Base-by-base conservation (phyloP, 495 filamentous ascomycete genomes). In the Trichoderma orchidacearum region DNA sequence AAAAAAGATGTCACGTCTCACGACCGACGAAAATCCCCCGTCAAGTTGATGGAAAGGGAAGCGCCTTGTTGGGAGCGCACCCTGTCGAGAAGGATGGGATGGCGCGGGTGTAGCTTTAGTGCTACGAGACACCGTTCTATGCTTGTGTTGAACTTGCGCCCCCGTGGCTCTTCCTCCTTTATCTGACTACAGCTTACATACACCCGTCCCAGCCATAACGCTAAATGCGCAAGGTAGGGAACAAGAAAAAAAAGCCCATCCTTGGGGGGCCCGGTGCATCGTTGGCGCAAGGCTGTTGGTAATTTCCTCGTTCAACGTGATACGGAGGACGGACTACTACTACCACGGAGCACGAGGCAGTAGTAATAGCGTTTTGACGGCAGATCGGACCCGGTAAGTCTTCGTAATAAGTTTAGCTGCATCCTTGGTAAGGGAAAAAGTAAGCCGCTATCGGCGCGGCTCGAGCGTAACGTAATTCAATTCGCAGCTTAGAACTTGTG, bases 381-480 rank as follows among this genome's bases (percentile, higher is more conserved):
- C n/a, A n/a, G n/a, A n/a, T n/a, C n/a, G n/a, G n/a, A n/a, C 32
- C 32, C 32, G 12, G 32, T 11, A n/a, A 23, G 27, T 23, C 41
- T 23, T 23, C 12, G 15, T 4, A 36, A 15, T n/a, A 36, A 15
- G 34, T 15, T 15, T 36, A 15, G 34, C 34, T 13, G 34, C 12
- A n/a, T 11, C 17, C 4, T 3, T 36, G 34, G 34, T 15, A 36
- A n/a, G 34, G 34, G 13, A 15, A 35, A 35, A 35, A 27, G 41
- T 27, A 48, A 48, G 41, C 41, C 41, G 41, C 41, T 48, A 48
- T 48, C 41, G 41, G 41, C 41, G 41, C 41, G 41, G 41, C 34
- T 15, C 34, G 12, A 4, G 34, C 12, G 4, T 36, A 36, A 36
- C 34, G 34, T 36, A 36, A 36, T 11, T 36, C 4, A 18, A 45